Evolutionary conservation across 148 eudicot species (phyloP).

Genomic region (Fagopyrum esculentum): DNA sequence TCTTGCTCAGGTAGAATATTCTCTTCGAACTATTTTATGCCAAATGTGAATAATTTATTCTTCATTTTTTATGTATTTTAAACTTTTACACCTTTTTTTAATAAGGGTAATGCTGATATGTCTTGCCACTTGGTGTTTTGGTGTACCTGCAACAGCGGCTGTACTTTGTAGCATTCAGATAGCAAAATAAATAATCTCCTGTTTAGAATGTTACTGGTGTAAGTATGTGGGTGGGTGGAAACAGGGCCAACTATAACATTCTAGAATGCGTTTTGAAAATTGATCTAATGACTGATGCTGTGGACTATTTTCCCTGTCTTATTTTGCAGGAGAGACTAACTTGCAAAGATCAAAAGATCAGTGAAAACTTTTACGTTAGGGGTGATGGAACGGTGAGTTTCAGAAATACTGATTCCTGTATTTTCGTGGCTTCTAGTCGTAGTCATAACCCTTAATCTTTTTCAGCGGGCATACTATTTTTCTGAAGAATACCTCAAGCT

Average conservation of each 20-base stretch:
- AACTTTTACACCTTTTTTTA: background rate
- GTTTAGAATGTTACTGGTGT: background rate
- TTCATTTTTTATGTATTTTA: background rate
- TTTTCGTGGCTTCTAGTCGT: slow-evolving; percentile 15
- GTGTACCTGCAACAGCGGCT: background rate
- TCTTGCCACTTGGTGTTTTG: background rate
- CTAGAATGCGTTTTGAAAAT: background rate
- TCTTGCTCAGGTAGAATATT: slow-evolving; percentile 85
- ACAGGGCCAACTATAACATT: background rate
- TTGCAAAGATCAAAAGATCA: slow-evolving; percentile 88
- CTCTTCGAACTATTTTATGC: background rate
- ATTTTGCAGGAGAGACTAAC: slow-evolving; percentile 67
- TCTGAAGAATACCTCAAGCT: slow-evolving; percentile 66
- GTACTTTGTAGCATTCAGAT: background rate
- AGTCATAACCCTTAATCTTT: slow-evolving; percentile 7
- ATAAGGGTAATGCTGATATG: background rate
- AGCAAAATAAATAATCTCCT: slow-evolving; percentile 5
- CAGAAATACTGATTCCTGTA: background rate
- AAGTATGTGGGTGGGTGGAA: background rate
- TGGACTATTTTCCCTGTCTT: background rate
- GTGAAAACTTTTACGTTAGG: slow-evolving; percentile 94
- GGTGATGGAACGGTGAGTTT: slow-evolving; percentile 96
- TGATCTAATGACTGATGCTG: background rate
- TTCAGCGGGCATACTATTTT: slow-evolving; percentile 92
- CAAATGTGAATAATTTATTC: background rate